Conservation (phyloP, 83 land plant genomes). For the Diphasiastrum complanatum region DNA sequence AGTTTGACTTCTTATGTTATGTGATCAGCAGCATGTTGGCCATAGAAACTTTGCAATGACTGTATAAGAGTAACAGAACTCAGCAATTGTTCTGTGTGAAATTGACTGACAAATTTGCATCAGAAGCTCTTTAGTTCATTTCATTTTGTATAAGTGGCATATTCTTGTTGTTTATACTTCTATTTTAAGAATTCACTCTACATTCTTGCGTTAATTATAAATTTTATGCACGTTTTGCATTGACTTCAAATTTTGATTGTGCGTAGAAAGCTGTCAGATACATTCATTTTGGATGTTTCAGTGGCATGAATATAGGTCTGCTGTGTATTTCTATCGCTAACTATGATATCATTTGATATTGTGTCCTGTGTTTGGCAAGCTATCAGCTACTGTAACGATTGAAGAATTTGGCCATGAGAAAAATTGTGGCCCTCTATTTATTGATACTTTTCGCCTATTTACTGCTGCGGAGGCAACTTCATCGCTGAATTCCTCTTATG, state of each 20-base stretch:
- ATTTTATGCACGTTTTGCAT: not conserved
- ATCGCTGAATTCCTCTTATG: constrained; percentile 83
- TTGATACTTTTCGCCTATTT: constrained; percentile 64
- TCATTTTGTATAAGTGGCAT: too few species aligned
- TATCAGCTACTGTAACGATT: constrained; percentile 63
- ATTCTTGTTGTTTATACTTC: too few species aligned
- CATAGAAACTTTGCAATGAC: too few species aligned
- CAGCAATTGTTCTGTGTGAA: too few species aligned
- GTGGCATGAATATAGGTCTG: not conserved
- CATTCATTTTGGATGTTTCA: too few species aligned
- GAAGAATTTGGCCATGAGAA: constrained; percentile 90
- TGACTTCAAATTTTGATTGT: too few species aligned
- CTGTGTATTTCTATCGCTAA: not conserved
- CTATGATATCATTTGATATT: not conserved
- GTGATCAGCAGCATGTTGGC: too few species aligned
- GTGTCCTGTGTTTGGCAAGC: constrained; percentile 6
- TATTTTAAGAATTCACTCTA: too few species aligned
- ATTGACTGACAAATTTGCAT: too few species aligned
- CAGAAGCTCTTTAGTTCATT: too few species aligned
- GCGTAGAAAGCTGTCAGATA: too few species aligned
- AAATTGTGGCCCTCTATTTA: constrained; percentile 67
- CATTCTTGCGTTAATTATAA: not conserved
- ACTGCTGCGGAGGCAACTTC: constrained; percentile 58
- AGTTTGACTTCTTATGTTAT: not conserved
- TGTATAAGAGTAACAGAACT: too few species aligned